Base-by-base conservation (phyloP, 306 rosid genomes). In the Fagus sylvatica region DNA sequence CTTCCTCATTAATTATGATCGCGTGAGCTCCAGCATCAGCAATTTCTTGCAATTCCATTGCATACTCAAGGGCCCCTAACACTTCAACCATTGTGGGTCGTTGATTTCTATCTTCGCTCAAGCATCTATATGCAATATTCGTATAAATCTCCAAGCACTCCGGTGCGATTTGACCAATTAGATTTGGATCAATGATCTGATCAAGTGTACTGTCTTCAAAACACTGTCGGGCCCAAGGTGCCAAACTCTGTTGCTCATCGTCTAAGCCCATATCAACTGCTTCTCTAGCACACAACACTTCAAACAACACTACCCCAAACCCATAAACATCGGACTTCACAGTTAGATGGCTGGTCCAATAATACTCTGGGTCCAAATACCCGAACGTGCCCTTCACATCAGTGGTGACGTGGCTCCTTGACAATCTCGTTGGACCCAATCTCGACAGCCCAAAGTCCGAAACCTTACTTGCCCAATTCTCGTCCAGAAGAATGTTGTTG, bases 41-140 rank as follows among this genome's bases (percentile, higher is more conserved):
- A 36, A 69, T 17, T 46, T 65, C 72, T 72, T 75, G 73, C 79
- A 62, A 42, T 51, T 66, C 37, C 73, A 34, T 30, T 0, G 71
- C 72, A n/a, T 4, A 0, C 79, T 75, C 79, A 10, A 75, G 72
- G 40, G 64, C 79, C 79, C 36, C 36, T 53, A 75, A 36, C 73
- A 75, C 79, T 16, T 75, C 53, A n/a, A 48, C 51, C 79, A 75
- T 64, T 34, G 32, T 36, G 49, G 79, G 79, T 39, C 79, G 72
- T 65, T 34, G 72, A 5, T 65, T 11, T 36, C 73, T 62, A 9
- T 36, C 64, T 0, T 66, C 69, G 5, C 62, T 2, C 53, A 65
- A 11, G 33, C 79, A 75, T 66, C 37, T 28, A 51, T 75, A 30
- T 0, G 73, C 73, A 5, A 75, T 64, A 32, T 19, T 64, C 1